Evolutionary conservation across 2,329 filamentous ascomycete genomes (phyloP).

Genomic region (Colletotrichum sp.): DNA sequence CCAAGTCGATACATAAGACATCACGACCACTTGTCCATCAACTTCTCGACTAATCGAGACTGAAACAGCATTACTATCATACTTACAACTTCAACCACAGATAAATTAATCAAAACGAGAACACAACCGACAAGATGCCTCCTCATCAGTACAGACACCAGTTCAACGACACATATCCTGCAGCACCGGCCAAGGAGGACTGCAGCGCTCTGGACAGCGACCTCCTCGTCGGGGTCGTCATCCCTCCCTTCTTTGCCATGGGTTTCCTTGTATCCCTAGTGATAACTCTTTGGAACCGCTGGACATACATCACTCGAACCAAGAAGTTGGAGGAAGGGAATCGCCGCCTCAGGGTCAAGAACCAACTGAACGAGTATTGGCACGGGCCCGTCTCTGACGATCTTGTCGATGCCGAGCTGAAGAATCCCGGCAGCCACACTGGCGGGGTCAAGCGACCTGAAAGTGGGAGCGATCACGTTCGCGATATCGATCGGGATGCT

Average conservation of each 20-base stretch:
- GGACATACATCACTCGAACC: background rate
- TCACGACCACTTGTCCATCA: background rate
- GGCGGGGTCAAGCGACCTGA: background rate
- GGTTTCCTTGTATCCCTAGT: background rate
- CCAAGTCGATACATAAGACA: background rate
- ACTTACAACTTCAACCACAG: background rate
- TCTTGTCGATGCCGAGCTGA: background rate
- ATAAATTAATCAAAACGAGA: background rate
- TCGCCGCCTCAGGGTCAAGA: background rate
- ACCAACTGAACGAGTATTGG: background rate
- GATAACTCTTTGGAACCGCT: background rate
- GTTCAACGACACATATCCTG: background rate
- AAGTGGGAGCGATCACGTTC: background rate
- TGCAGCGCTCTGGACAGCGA: background rate
- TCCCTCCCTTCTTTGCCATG: background rate
- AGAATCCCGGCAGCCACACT: background rate
- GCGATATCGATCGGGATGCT: background rate
- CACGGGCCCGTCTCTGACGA: background rate
- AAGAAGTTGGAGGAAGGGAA: background rate
- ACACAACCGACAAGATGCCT: background rate
- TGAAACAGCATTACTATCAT: background rate
- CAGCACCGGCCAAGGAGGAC: background rate
- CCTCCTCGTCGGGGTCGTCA: background rate
- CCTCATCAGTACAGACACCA: background rate
- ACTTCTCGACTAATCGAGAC: background rate